A percentile compares a stretch with the other conserved stretches of the same genome.
These are phyloP conservation scores for Leccinum solheimii DNA, from an alignment of 1,284 basidiomycete species.

Conservation along the genomic window DNA sequence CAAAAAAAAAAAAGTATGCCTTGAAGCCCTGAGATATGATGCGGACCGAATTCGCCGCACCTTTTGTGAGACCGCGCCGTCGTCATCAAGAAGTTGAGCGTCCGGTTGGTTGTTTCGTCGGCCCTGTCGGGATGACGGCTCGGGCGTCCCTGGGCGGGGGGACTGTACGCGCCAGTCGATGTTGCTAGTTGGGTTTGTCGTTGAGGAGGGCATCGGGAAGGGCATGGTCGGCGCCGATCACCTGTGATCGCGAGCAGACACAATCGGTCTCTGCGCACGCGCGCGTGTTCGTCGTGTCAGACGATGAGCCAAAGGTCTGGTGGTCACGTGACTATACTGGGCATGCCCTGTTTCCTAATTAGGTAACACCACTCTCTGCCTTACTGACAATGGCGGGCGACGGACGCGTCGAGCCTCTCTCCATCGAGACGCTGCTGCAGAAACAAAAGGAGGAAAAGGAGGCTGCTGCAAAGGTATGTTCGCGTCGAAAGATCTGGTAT, in stretches of 20 bases:
- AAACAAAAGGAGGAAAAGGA: slow-evolving; percentile 88
- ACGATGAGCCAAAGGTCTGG: slow-evolving; percentile 21
- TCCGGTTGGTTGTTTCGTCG: slow-evolving; percentile 45
- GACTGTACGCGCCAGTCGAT: slow-evolving; percentile 41
- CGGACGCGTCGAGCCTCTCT: slow-evolving; percentile 60
- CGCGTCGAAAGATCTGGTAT: background rate
- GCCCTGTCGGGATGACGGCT: slow-evolving; percentile 59
- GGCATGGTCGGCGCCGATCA: slow-evolving; percentile 23
- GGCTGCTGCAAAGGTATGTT: slow-evolving; percentile 76
- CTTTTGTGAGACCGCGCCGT: slow-evolving; percentile 64
- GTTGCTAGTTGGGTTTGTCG: slow-evolving; percentile 23
- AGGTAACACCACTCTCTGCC: background rate
- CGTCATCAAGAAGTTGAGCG: slow-evolving; percentile 59
- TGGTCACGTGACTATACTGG: slow-evolving; percentile 22
- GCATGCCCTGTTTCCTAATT: slow-evolving; percentile 16
- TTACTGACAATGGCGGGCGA: slow-evolving; percentile 37
- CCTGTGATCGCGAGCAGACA: slow-evolving; percentile 18
- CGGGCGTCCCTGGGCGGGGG: slow-evolving; percentile 59
- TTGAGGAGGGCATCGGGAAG: slow-evolving; percentile 17
- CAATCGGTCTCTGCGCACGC: slow-evolving; percentile 9
- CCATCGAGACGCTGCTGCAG: slow-evolving; percentile 82
- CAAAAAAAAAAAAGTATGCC: background rate
- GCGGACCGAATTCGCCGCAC: slow-evolving; percentile 35
- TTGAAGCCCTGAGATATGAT: background rate
- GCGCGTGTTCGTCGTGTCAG: slow-evolving; percentile 28